phyloP scores from a whole-genome alignment of 1,284 basidiomycete genomes.

The Marasmius tenuissimus region DNA sequence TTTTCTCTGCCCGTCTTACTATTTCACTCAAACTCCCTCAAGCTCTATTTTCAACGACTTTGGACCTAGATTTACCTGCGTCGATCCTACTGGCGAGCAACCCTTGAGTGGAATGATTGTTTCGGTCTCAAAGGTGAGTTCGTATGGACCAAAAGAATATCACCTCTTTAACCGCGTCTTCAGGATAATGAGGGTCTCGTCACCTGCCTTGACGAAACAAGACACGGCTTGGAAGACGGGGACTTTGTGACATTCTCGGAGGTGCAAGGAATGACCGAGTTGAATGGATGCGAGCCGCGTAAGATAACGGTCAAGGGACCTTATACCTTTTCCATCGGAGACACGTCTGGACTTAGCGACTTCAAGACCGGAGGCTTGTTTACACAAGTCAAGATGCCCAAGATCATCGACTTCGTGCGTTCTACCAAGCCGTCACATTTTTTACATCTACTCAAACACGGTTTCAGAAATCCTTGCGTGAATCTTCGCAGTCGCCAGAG shows the following conservation, averaged over 20 bases:
- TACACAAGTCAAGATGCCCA: slow-evolving; percentile 99
- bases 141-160: neutral
- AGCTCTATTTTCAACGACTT: slow-evolving; percentile 97
- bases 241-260: slow-evolving; percentile 98
- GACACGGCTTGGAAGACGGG: slow-evolving; percentile 97
- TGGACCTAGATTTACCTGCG: slow-evolving; percentile 90
- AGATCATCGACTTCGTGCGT: slow-evolving; percentile 89
- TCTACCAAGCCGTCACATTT: neutral
- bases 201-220: slow-evolving; percentile 95
- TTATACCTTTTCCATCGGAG: slow-evolving; percentile 94
- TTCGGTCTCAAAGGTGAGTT: slow-evolving; percentile 75
- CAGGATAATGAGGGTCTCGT: slow-evolving; percentile 89
- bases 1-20: slow-evolving; percentile 11
- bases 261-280: slow-evolving; percentile 91
- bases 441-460: neutral
- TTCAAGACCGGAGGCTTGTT: slow-evolving; percentile 95
- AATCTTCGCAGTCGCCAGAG: slow-evolving; percentile 84
- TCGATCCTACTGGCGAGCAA: slow-evolving; percentile 95
- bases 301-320: slow-evolving; percentile 95
- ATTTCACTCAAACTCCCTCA: neutral
- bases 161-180: slow-evolving; percentile 4
- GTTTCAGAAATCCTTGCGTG: slow-evolving; percentile 86
- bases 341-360: slow-evolving; percentile 75
- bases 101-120: slow-evolving; percentile 95
- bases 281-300: slow-evolving; percentile 90